Percentiles rank a stretch among this genome's conserved stretches.
Conservation (phyloP, 805 yeast genomes). For the Candida ascalaphidarum region DNA sequence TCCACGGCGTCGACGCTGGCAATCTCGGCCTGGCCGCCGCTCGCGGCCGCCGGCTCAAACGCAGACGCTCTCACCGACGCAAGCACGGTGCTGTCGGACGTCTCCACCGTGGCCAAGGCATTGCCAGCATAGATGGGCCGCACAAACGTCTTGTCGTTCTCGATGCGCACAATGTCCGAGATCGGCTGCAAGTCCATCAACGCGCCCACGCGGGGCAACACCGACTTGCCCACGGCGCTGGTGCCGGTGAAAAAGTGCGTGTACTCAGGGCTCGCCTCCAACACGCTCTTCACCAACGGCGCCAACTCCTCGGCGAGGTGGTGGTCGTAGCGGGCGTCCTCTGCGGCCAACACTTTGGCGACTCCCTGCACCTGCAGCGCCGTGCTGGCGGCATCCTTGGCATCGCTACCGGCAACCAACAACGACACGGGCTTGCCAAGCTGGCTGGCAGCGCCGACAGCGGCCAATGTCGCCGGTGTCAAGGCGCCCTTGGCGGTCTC, state of each 20-base stretch:
- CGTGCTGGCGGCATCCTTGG: conserved; percentile 34
- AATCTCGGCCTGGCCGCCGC: conserved; percentile 12
- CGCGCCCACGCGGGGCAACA: conserved; percentile 84
- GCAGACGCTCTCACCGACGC: conserved; percentile 83
- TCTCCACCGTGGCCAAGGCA: conserved; percentile 73
- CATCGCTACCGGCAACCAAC: conserved; percentile 59
- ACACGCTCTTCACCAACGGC: conserved; percentile 48
- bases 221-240: conserved; percentile 80
- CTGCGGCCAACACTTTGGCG: conserved; percentile 48
- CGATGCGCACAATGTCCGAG: conserved; percentile 69
- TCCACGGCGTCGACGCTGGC: conserved; percentile 45
- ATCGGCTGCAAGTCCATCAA: conserved; percentile 80
- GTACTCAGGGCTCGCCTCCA: conserved; percentile 34
- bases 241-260: conserved; percentile 76
- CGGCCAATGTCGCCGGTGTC: conserved; percentile 61
- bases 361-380: conserved; percentile 48
- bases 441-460: conserved; percentile 69
- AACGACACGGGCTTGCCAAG: conserved; percentile 79
- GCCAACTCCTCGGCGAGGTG: conserved; percentile 74
- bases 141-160: conserved; percentile 61
- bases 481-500: conserved; percentile 53
- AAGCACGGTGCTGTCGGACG: conserved; percentile 56
- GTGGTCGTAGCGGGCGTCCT: conserved; percentile 53
- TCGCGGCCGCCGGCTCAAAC: conserved; percentile 40
- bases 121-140: conserved; percentile 97